phyloP scores from a whole-genome alignment of 2,329 filamentous ascomycete species.

The Fusarium abutilonis region DNA sequence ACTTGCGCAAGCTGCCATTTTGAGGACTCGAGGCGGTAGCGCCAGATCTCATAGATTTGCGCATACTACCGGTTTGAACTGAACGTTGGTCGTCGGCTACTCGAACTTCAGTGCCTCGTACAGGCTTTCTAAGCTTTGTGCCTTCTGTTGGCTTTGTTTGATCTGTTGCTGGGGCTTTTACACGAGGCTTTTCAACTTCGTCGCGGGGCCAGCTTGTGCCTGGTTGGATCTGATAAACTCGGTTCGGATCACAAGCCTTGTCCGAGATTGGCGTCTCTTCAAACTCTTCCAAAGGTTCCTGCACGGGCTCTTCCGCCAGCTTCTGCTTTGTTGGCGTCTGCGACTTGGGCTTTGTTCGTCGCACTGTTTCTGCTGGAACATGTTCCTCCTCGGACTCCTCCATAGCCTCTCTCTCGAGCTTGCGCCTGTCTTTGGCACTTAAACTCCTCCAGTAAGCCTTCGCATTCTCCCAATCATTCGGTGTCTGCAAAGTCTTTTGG shows the following conservation, averaged over 20 bases:
- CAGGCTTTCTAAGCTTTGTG: conserved; percentile 58
- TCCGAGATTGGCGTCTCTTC: conserved; percentile 16
- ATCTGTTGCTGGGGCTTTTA: conserved; percentile 1
- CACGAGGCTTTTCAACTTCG: conserved; percentile 18
- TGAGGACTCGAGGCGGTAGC: conserved; percentile 13
- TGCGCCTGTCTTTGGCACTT: conserved; percentile 68
- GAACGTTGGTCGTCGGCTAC: conserved; percentile 15
- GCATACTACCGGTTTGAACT: conserved; percentile 44
- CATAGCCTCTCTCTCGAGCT: conserved; percentile 67
- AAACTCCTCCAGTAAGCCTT: conserved; percentile 77
- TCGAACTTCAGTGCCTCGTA: conserved; percentile 52
- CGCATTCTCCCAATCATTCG: conserved; percentile 71
- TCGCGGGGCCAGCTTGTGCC: conserved; percentile 45
- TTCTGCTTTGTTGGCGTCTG: conserved; percentile 54
- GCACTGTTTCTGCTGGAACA: conserved; percentile 46
- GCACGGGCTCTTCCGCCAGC: conserved; percentile 12
- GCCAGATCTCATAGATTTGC: conserved; percentile 48
- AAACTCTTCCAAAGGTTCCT: conserved; percentile 12
- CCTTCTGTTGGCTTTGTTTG: conserved; percentile 7
- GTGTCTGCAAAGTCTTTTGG: conserved; percentile 14
- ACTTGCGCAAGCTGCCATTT: conserved; percentile 36
- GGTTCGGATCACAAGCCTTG: conserved; percentile 32
- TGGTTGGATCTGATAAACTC: conserved; percentile 55
- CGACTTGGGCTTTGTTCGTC: conserved; percentile 29
- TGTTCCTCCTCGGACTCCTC: conserved; percentile 62